These are phyloP conservation scores for Leccinum obscurum DNA, from an alignment of 768 basidiomycete species.

Conservation along the genomic window DNA sequence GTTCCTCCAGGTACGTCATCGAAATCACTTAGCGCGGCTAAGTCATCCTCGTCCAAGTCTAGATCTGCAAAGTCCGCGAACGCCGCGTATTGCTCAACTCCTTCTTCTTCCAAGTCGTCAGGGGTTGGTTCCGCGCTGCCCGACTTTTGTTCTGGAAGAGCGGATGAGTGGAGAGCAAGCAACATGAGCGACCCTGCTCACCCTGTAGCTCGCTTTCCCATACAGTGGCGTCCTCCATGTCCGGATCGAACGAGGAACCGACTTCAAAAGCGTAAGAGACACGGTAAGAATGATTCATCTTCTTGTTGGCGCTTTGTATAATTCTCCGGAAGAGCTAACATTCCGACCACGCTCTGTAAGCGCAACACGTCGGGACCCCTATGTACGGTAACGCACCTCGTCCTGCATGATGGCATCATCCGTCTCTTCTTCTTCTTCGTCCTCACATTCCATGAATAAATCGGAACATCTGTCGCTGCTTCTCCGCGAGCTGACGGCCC, in stretches of 20 bases:
- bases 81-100: conserved; percentile 36
- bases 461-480: conserved; percentile 52
- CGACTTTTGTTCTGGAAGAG: conserved; percentile 3
- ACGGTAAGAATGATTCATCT: conserved; percentile 52
- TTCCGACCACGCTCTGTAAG: conserved; percentile 7
- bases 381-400: conserved; percentile 40
- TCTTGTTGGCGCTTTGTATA: conserved; percentile 52
- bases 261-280: conserved; percentile 68
- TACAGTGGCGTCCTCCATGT: conserved; percentile 57
- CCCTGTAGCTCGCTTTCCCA: conserved; percentile 63
- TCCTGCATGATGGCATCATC: conserved; percentile 63
- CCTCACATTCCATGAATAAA: conserved; percentile 45
- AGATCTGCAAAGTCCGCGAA: conserved; percentile 51
- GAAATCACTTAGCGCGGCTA: conserved; percentile 19
- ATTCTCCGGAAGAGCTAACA: conserved; percentile 66
- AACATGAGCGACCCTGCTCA: conserved; percentile 16
- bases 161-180: conserved; percentile 3
- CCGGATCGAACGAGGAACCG: conserved; percentile 76
- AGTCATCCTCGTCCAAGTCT: conserved; percentile 20
- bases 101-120: conserved; percentile 54
- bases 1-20: conserved; percentile 16
- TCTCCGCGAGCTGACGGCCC: conserved; percentile 41
- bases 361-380: conserved; percentile 3
- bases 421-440: conserved; percentile 52
- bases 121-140: conserved; percentile 33